Evolutionary conservation across 1,284 basidiomycete genomes (phyloP), one percentile per base, ranked within the genome.

Genomic region (Leccinum olivaceoglutinosum): DNA sequence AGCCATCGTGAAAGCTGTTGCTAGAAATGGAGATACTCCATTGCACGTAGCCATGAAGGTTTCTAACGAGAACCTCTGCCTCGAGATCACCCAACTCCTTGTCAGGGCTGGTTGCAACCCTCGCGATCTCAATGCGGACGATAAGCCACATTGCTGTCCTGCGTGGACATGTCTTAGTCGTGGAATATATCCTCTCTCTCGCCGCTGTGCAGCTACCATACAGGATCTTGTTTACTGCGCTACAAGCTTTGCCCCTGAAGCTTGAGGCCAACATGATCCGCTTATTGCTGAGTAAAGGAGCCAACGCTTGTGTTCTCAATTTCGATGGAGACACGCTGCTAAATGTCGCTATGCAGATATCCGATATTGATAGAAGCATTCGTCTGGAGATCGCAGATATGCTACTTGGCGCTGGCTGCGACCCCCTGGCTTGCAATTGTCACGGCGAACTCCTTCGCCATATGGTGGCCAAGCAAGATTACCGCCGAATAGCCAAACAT

Each of bases 221-320:
- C 18, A 59, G 21, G 11, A 62, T 62, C 57, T 53, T 62, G 32
- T 60, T 62, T 41, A 29, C 61, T 10, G 61, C 61, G 34, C 7
- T 60, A 5, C 49, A 53, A 10, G 12, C 3, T 11, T 16, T 14
- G 9, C 29, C 3, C 9, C 7, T 11, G 16, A 58, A 59, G 21
- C 39, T 29, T 29, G 25, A 21, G 58, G 60, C 29, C 14, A 18
- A 36, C 5, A 46, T 61, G 60, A 21, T 58, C 32, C 41, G 55
- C 32, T 36, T 56, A 7, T 9, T 56, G 32, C 16, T 56, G 32
- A 36, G 16, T 5, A 36, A 36, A 10, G 54, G 54, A 56, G 54
- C 34, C n/a, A 56, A 16, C 18, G 54, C 16, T 34, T 16, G 34
- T n/a, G 14, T 36, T 18, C 32, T 21, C 55, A 57, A 57, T 57